Conservation (phyloP, 768 basidiomycete species). For the Strobilomyces dryophilus region DNA sequence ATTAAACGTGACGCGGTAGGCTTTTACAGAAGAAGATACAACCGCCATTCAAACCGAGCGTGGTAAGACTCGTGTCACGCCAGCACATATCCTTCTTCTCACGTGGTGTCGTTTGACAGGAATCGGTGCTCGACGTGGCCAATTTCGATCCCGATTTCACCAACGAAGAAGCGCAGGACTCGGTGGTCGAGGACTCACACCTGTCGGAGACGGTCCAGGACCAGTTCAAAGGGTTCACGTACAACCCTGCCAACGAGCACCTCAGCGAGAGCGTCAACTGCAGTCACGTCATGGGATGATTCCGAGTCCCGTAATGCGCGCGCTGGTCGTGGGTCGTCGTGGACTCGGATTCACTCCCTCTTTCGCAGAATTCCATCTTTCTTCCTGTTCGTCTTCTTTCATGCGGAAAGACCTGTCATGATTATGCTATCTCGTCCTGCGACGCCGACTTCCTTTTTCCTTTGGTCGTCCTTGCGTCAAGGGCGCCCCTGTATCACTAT, state of each 20-base stretch:
- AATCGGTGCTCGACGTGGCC: constrained; percentile 90
- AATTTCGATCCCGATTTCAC: constrained; percentile 99
- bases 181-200: constrained; percentile 90
- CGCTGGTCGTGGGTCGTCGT: constrained; percentile 21
- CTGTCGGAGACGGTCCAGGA: constrained; percentile 96
- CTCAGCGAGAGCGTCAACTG: constrained; percentile 82
- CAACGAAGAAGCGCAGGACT: constrained; percentile 90
- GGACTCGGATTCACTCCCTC: not conserved
- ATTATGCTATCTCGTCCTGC: not conserved
- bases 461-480: not conserved
- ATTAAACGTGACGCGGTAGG: constrained; percentile 31
- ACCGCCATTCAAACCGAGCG: constrained; percentile 96
- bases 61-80: constrained; percentile 48
- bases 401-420: not conserved
- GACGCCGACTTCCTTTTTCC: not conserved
- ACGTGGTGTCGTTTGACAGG: constrained; percentile 40
- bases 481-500: constrained; percentile 9
- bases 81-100: not conserved
- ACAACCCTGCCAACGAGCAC: constrained; percentile 81
- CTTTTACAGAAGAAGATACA: constrained; percentile 93
- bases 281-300: constrained; percentile 32
- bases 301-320: not conserved
- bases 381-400: not conserved
- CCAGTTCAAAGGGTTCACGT: constrained; percentile 90
- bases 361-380: not conserved